phyloP scores from a whole-genome alignment of 116 monocot genomes.

The Cymodocea nodosa region DNA sequence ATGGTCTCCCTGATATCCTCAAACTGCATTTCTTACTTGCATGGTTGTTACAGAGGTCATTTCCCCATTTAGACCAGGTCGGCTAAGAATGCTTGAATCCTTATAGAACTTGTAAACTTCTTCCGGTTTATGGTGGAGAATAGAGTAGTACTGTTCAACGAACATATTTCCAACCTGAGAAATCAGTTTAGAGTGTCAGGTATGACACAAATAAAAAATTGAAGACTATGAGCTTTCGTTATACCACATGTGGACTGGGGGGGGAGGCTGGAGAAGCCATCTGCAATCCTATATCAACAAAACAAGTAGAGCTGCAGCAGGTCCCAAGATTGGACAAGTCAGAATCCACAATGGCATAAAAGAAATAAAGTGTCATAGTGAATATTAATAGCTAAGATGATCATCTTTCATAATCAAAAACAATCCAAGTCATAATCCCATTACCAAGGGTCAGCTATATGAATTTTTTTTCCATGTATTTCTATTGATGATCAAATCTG shows the following conservation, averaged over 20 bases:
- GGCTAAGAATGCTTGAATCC: constrained; percentile 51
- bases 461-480: too few species aligned
- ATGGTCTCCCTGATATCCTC: too few species aligned
- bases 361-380: too few species aligned
- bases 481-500: too few species aligned
- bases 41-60: constrained; percentile 46
- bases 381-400: too few species aligned
- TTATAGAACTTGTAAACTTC: constrained; percentile 60
- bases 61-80: constrained; percentile 29
- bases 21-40: constrained; percentile 14
- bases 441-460: too few species aligned
- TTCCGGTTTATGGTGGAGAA: constrained; percentile 56
- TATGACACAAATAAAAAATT: neutral
- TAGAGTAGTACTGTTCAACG: constrained; percentile 66
- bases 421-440: too few species aligned
- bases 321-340: too few species aligned
- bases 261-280: constrained; percentile 6
- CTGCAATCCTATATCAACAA: neutral
- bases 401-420: too few species aligned
- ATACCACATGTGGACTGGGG: constrained; percentile 17
- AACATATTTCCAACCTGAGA: constrained; percentile 60
- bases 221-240: neutral
- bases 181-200: neutral
- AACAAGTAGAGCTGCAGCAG: neutral
- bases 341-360: too few species aligned